These are phyloP conservation scores for Cyanidiococcus yangmingshanensis DNA, from an alignment of 23 red algal species.

Conservation along the genomic window DNA sequence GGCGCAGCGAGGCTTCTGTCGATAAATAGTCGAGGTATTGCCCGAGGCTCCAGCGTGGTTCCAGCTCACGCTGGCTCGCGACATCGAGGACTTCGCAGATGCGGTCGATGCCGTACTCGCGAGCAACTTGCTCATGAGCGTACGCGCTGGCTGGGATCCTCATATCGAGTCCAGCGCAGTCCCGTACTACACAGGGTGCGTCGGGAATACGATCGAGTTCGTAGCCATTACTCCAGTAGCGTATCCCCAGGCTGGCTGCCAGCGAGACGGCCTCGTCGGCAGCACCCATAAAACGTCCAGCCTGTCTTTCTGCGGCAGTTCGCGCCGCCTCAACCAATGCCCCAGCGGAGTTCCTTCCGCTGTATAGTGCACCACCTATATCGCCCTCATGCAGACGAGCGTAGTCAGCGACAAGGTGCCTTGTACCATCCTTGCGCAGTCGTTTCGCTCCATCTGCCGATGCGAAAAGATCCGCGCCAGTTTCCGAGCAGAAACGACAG, in stretches of 20 bases:
- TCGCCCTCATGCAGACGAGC: slow-evolving; percentile 7
- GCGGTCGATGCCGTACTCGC: slow-evolving; percentile 6
- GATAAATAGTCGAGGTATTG: slow-evolving; percentile 21
- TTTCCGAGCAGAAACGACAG: slow-evolving; percentile 14
- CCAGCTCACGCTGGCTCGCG: slow-evolving; percentile 21
- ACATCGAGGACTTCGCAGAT: slow-evolving; percentile 23
- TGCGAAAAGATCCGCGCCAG: not conserved
- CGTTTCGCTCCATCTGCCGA: not conserved
- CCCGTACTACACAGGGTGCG: not conserved
- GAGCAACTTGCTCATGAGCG: not conserved
- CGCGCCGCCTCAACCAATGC: not conserved
- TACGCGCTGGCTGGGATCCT: not conserved
- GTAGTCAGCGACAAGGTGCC: not conserved
- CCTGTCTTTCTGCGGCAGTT: not conserved
- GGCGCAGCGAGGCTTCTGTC: not conserved
- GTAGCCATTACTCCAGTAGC: not conserved
- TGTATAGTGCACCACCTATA: not conserved
- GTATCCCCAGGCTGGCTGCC: not conserved
- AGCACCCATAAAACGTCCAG: not conserved
- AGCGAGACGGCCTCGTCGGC: not conserved
- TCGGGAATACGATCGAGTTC: not conserved
- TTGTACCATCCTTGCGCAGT: not conserved
- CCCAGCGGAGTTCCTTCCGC: not conserved
- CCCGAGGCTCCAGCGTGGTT: slow-evolving; percentile 25
- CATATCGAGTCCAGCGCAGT: not conserved